phyloP scores from a whole-genome alignment of 345 rosid species.

The Cardamine chenopodiifolia region DNA sequence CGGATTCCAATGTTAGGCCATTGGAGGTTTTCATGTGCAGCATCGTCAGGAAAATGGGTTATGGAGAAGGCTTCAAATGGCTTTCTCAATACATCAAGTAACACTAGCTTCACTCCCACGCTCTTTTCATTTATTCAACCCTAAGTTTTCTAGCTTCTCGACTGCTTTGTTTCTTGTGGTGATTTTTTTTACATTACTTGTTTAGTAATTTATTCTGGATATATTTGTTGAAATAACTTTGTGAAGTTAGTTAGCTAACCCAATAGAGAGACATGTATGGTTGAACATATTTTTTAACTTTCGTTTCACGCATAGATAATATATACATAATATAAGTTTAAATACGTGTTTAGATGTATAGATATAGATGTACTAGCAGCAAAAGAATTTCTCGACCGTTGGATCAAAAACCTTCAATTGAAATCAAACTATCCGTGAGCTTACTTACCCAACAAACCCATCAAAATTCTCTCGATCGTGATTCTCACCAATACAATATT shows the following conservation, averaged over 20 bases:
- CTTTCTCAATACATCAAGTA: slow-evolving; percentile 72
- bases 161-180: slow-evolving; percentile 30
- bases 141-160: slow-evolving; percentile 24
- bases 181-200: slow-evolving; percentile 7
- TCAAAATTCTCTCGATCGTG: slow-evolving; percentile 39
- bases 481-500: slow-evolving; percentile 44
- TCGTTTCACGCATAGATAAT: slow-evolving; percentile 22
- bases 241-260: slow-evolving; percentile 41
- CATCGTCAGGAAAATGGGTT: slow-evolving; percentile 80
- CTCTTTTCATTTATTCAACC: neutral
- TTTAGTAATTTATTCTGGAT: slow-evolving; percentile 5
- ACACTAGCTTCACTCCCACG: slow-evolving; percentile 14
- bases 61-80: slow-evolving; percentile 79
- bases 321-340: neutral
- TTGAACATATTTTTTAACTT: slow-evolving; percentile 41
- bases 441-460: slow-evolving; percentile 27
- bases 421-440: slow-evolving; percentile 16
- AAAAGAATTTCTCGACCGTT: slow-evolving; percentile 36
- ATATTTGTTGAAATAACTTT: slow-evolving; percentile 21
- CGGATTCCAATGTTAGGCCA: slow-evolving; percentile 58
- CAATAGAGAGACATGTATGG: slow-evolving; percentile 21
- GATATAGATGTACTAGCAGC: slow-evolving; percentile 21
- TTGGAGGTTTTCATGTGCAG: slow-evolving; percentile 86
- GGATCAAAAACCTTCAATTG: slow-evolving; percentile 26
- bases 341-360: slow-evolving; percentile 9